A percentile compares a stretch with the other conserved stretches of the same genome.
Conservation (phyloP, 2,329 filamentous ascomycete genomes). For the Fusarium floridanum region DNA sequence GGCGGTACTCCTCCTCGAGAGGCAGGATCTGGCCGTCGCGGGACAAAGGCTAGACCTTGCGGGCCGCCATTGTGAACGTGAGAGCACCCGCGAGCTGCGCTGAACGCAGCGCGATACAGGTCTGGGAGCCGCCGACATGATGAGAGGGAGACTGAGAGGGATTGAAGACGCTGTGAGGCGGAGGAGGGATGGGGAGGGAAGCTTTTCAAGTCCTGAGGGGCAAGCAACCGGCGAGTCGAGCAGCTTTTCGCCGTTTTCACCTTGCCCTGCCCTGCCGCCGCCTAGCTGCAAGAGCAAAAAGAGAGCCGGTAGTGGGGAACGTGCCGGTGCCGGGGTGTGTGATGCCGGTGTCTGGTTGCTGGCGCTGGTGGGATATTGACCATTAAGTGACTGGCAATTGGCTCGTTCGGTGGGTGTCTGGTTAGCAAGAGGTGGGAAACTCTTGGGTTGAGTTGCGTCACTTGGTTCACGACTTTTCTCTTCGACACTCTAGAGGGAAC, state of each 20-base stretch:
- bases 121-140: conserved; percentile 52
- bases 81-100: conserved; percentile 52
- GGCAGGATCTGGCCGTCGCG: conserved; percentile 32
- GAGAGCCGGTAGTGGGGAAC: conserved; percentile 24
- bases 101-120: conserved; percentile 57
- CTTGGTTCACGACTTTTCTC: conserved; percentile 10
- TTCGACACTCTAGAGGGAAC: neutral
- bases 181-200: neutral
- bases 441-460: neutral
- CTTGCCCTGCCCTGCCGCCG: neutral
- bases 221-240: conserved; percentile 29
- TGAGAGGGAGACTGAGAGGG: conserved; percentile 8
- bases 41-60: conserved; percentile 40
- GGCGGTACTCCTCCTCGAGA: conserved; percentile 27
- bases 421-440: conserved; percentile 1
- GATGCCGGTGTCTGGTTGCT: conserved; percentile 17
- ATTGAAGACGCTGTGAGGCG: conserved; percentile 21
- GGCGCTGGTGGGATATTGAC: conserved; percentile 22
- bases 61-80: conserved; percentile 47
- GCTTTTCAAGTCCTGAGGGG: conserved; percentile 25
- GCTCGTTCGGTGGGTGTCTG: conserved; percentile 27
- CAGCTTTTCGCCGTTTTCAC: conserved; percentile 35
- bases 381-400: conserved; percentile 44
- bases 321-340: conserved; percentile 20
- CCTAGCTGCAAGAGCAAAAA: conserved; percentile 23